Evolutionary conservation across 2,329 filamentous ascomycete genomes (phyloP).

Genomic region (Epichloe elymi): DNA sequence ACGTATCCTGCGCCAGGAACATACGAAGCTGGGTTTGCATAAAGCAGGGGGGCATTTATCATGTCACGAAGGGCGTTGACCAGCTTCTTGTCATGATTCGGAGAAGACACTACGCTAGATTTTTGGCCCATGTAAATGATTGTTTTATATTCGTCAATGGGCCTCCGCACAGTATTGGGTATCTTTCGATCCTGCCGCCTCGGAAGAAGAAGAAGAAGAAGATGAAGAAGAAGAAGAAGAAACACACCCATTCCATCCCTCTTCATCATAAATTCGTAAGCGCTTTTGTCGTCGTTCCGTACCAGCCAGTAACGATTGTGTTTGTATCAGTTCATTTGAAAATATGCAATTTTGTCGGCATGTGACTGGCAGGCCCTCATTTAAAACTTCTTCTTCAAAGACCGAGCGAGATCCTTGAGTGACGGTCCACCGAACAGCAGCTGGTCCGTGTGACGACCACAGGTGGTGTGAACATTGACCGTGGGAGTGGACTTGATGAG

Average conservation of each 20-base stretch:
- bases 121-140: neutral
- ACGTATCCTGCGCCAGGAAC: conserved; percentile 14
- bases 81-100: neutral
- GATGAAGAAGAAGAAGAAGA: neutral
- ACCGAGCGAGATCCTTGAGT: conserved; percentile 28
- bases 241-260: neutral
- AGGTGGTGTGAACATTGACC: conserved; percentile 40
- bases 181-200: neutral
- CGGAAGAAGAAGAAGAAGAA: neutral
- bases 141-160: neutral
- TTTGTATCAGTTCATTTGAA: neutral
- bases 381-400: conserved; percentile 22
- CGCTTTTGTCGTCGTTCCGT: conserved; percentile 11
- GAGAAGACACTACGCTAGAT: neutral
- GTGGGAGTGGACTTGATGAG: conserved; percentile 25
- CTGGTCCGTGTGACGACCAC: conserved; percentile 41
- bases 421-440: conserved; percentile 38
- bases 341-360: conserved; percentile 2
- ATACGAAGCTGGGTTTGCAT: conserved; percentile 7
- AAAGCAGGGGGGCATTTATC: neutral
- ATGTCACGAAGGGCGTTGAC: neutral
- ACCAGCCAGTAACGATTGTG: conserved; percentile 15
- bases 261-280: conserved; percentile 5
- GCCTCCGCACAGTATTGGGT: neutral
- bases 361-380: neutral